Conservation (phyloP, 768 basidiomycete genomes). For the Strobilomyces dryophilus region DNA sequence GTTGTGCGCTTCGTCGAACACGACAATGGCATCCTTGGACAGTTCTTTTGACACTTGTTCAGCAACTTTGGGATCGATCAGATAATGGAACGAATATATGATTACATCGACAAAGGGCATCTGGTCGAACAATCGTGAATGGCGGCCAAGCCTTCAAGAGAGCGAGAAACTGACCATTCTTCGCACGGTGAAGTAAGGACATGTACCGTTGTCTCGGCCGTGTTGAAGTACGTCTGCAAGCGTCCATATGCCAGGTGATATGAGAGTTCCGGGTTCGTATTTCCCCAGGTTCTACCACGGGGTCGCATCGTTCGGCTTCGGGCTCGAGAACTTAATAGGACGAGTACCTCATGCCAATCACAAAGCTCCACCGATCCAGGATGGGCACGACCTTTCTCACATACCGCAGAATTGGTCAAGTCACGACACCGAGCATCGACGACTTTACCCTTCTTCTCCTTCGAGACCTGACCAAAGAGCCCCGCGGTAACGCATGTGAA, state of each 20-base stretch:
- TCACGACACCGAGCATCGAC: slow-evolving; percentile 98
- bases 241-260: slow-evolving; percentile 90
- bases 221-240: slow-evolving; percentile 89
- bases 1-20: slow-evolving; percentile 99
- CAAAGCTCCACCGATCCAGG: slow-evolving; percentile 92
- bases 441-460: slow-evolving; percentile 97
- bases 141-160: neutral
- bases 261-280: slow-evolving; percentile 72
- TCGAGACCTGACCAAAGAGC: slow-evolving; percentile 64
- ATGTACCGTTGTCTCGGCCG: slow-evolving; percentile 79
- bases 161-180: slow-evolving; percentile 69
- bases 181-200: slow-evolving; percentile 95
- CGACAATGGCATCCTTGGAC: slow-evolving; percentile 96
- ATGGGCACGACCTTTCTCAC: slow-evolving; percentile 78
- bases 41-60: slow-evolving; percentile 98
- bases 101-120: slow-evolving; percentile 94
- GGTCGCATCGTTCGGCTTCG: slow-evolving; percentile 1
- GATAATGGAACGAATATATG: slow-evolving; percentile 99
- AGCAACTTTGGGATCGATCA: slow-evolving; percentile 97
- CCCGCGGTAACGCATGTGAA: neutral
- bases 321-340: neutral
- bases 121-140: slow-evolving; percentile 38
- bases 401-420: slow-evolving; percentile 78
- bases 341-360: slow-evolving; percentile 89
- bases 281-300: slow-evolving; percentile 69